Evolutionary conservation across 176 grass and related monocot species (phyloP).

Genomic region (Dactylis glomerata): DNA sequence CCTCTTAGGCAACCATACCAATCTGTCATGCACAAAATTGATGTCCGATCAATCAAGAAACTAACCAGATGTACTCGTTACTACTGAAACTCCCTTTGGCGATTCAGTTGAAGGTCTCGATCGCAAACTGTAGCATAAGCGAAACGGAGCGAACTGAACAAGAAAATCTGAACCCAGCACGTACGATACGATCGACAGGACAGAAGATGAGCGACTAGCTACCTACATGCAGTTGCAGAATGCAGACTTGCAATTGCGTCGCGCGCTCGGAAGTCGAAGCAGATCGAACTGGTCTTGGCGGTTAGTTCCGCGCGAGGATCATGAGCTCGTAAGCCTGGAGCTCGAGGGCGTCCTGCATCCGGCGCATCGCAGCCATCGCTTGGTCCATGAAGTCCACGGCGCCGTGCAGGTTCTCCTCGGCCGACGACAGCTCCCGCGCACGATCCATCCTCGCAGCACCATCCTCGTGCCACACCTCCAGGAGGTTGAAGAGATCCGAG

Average conservation of each 20-base stretch:
- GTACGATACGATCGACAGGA: no score
- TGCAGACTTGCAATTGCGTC: neutral
- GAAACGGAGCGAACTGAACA: neutral
- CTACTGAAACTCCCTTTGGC: no score
- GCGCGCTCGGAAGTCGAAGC: no score
- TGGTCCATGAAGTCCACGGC: neutral
- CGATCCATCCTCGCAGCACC: neutral
- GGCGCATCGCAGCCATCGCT: neutral
- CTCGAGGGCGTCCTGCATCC: neutral
- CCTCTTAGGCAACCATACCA: neutral
- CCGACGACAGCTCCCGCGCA: neutral
- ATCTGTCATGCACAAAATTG: neutral
- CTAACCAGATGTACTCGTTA: neutral
- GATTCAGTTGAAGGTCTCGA: no score
- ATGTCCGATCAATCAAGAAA: neutral
- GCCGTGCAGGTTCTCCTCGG: neutral
- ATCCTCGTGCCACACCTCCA: neutral
- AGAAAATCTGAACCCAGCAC: neutral
- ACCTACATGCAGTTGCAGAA: neutral
- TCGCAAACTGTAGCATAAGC: neutral
- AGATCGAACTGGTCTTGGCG: neutral
- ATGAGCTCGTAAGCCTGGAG: neutral
- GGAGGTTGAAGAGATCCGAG: neutral
- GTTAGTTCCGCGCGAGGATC: neutral
- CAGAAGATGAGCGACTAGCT: neutral